Evolutionary conservation across 108 stramenopile genomes (phyloP).

Genomic region (Aurantiochytrium sp.): DNA sequence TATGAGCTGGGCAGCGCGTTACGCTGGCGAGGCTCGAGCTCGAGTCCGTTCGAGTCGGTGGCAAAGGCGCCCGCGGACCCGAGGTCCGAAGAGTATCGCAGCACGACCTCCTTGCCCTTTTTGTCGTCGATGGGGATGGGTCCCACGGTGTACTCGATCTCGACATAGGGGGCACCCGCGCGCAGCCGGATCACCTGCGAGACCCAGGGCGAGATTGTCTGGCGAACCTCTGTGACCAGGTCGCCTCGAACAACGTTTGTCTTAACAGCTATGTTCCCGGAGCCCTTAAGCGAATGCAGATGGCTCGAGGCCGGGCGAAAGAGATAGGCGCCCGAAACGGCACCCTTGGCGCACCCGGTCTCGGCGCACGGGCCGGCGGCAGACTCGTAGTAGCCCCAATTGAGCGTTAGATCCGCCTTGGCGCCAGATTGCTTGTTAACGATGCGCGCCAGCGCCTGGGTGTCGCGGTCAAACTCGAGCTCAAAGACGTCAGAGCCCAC

Average conservation of each 20-base stretch:
- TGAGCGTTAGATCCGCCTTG: neutral
- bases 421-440: neutral
- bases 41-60: constrained; percentile 93
- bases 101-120: constrained; percentile 64
- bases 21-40: constrained; percentile 72
- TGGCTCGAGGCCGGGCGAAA: constrained; percentile 71
- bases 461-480: neutral
- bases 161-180: constrained; percentile 63
- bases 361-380: neutral
- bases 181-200: constrained; percentile 70
- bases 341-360: neutral
- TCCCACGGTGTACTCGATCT: constrained; percentile 83
- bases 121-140: constrained; percentile 76
- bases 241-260: constrained; percentile 34
- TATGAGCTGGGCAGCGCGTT: constrained; percentile 47
- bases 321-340: constrained; percentile 82
- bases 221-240: constrained; percentile 67
- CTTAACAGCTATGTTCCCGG: too few relatives aligned
- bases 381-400: constrained; percentile 22
- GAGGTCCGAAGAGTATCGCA: constrained; percentile 64
- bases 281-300: neutral
- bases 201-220: constrained; percentile 74
- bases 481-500: neutral
- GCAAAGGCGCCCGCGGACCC: constrained; percentile 66
- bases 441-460: neutral